A percentile compares a stretch with the other conserved stretches of the same genome.
Evolutionary conservation across 495 filamentous ascomycete species (phyloP).

Genomic region (Penicillium simplicissimum): DNA sequence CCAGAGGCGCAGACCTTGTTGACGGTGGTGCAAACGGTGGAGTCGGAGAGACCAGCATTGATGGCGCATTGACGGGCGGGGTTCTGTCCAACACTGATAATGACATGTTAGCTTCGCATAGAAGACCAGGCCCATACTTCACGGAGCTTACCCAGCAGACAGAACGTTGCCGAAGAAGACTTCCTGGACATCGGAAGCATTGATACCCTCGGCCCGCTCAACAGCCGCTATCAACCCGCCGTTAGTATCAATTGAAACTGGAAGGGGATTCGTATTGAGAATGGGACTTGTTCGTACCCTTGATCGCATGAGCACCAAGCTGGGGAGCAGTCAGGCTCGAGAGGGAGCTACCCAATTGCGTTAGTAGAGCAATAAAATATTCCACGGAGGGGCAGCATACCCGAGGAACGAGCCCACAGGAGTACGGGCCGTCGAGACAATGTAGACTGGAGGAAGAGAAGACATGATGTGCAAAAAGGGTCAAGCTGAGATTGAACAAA

Average conservation of each 20-base stretch:
- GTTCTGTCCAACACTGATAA: slow-evolving; percentile 84
- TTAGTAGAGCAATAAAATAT: slow-evolving; percentile 23
- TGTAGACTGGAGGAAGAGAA: slow-evolving; percentile 82
- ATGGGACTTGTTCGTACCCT: slow-evolving; percentile 56
- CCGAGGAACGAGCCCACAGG: slow-evolving; percentile 92
- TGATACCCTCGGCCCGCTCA: slow-evolving; percentile 79
- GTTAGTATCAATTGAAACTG: slow-evolving; percentile 17
- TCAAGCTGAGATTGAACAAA: background rate
- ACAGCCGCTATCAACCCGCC: slow-evolving; percentile 64
- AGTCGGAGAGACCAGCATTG: slow-evolving; percentile 75
- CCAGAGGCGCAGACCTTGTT: slow-evolving; percentile 99
- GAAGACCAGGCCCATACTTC: background rate
- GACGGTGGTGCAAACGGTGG: slow-evolving; percentile 83
- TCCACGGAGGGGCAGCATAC: slow-evolving; percentile 43
- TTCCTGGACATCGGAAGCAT: slow-evolving; percentile 84
- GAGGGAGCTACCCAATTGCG: slow-evolving; percentile 61
- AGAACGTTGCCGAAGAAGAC: slow-evolving; percentile 98
- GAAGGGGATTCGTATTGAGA: background rate
- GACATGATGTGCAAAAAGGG: slow-evolving; percentile 36
- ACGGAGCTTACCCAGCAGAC: slow-evolving; percentile 74
- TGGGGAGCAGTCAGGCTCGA: slow-evolving; percentile 82
- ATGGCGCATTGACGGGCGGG: slow-evolving; percentile 93
- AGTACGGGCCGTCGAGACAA: slow-evolving; percentile 87
- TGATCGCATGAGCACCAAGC: slow-evolving; percentile 89
- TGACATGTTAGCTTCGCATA: slow-evolving; percentile 13